phyloP scores from a whole-genome alignment of 208 protist genomes.

The Strigomonas oncopelti region DNA sequence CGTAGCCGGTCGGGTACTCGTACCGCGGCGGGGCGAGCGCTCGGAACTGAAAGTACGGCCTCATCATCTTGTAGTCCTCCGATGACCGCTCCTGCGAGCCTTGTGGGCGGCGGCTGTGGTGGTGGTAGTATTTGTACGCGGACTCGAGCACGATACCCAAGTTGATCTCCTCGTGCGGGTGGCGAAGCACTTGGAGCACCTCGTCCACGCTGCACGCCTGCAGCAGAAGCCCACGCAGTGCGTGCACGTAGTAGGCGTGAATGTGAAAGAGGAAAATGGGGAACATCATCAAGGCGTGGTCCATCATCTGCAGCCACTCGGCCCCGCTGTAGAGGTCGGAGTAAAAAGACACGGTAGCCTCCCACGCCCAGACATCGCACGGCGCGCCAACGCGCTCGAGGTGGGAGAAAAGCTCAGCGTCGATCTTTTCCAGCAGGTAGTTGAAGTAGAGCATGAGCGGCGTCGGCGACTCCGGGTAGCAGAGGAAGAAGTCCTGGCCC shows the following conservation, averaged over 20 bases:
- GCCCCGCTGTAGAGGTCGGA: conserved; percentile 66
- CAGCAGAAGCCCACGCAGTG: conserved; percentile 39
- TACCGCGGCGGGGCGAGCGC: conserved; percentile 19
- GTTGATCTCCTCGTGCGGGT: conserved; percentile 14
- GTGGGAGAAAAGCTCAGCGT: conserved; percentile 45
- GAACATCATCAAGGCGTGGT: conserved; percentile 67
- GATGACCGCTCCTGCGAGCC: neutral
- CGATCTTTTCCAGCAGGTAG: conserved; percentile 37
- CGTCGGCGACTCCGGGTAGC: conserved; percentile 68
- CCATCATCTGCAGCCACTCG: conserved; percentile 90
- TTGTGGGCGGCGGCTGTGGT: neutral
- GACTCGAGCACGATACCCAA: conserved; percentile 1
- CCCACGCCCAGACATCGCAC: conserved; percentile 73
- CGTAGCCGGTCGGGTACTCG: conserved; percentile 45
- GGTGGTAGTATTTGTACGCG: neutral
- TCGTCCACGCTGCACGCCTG: conserved; percentile 29
- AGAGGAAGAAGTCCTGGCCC: conserved; percentile 75
- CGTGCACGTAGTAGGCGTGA: conserved; percentile 19
- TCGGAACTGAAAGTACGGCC: conserved; percentile 24
- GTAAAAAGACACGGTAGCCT: conserved; percentile 51
- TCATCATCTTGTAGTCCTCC: conserved; percentile 1
- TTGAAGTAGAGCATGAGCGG: conserved; percentile 48
- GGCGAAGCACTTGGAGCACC: conserved; percentile 36
- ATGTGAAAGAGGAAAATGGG: conserved; percentile 85
- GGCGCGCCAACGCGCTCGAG: conserved; percentile 46